Evolutionary conservation across 805 yeast species (phyloP), one percentile per base, ranked within the genome.

Genomic region (Ogataea zsoltii): DNA sequence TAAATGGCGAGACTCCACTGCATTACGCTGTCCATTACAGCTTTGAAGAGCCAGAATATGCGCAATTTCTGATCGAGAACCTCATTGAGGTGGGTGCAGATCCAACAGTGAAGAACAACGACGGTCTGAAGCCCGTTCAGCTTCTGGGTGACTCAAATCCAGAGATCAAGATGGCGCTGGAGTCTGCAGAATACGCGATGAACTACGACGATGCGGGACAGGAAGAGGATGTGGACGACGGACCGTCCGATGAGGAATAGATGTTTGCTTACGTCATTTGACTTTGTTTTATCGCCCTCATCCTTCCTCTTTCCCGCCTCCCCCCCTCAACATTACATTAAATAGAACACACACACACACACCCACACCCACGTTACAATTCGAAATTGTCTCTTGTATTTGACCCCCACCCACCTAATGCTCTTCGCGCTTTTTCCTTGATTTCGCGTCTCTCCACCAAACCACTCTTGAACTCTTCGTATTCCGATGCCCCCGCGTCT

Each of bases 1-100:
- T 76, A 23, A 85, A 84, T 42, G 91, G 90, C 31, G 91, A 88
- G 53, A 88, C 97, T 1, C 97, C 99, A 12, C 75, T 94, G 51
- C 98, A 92, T 66, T 69, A 78, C 50, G 95, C 96, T 4, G 96
- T 84, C 11, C 77, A 77, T 49, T 92, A 86, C 63, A 75, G 91
- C 12, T 71, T 72, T 37, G 82, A 80, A 19, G 96, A 92, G 60
- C 88, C 94, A 0, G 97, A 88, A 48, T 90, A 85, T 64, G 97
- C 96, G 0, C 69, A 74, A 18, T 88, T 83, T 54, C 72, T 90
- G 28, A 80, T 83, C 11, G 96, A 88, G 58, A 85, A 84, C 62
- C 75, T 94, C 50, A 70, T 94, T 33, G 97, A 91, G 58, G 96
- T 95, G 23, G 98, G 99, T 2, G 83, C 94, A 1, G 94, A 91